These are phyloP conservation scores for Mrakia gelida DNA, from an alignment of 768 basidiomycete species.

Conservation along the genomic window DNA sequence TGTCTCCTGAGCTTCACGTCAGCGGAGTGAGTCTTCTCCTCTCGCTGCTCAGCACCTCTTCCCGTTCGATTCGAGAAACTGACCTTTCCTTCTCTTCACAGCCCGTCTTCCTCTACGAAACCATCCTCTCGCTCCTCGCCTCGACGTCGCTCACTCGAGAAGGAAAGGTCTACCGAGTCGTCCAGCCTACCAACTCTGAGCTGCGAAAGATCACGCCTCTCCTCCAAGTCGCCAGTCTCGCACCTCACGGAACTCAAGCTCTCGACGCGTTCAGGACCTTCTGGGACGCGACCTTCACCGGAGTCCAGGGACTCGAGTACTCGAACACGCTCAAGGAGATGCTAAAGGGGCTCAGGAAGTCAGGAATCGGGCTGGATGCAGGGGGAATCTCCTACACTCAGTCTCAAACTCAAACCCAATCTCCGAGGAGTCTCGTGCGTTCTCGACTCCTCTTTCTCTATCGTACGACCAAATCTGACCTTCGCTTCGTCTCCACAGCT, in stretches of 20 bases:
- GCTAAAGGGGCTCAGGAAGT: constrained; percentile 13
- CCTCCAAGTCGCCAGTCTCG: constrained; percentile 1
- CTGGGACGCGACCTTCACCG: constrained; percentile 25
- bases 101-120: constrained; percentile 20
- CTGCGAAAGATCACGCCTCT: constrained; percentile 14
- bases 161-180: constrained; percentile 20
- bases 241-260: constrained; percentile 10
- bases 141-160: constrained; percentile 1
- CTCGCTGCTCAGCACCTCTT: not conserved
- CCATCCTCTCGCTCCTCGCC: constrained; percentile 21
- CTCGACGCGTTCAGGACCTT: constrained; percentile 17
- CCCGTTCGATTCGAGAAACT: not conserved
- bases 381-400: not conserved
- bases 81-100: not conserved
- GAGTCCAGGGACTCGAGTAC: constrained; percentile 10
- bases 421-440: constrained; percentile 5
- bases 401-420: not conserved
- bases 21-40: not conserved
- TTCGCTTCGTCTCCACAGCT: not conserved
- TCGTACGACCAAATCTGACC: not conserved
- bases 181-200: not conserved
- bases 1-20: not conserved
- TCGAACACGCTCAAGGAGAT: constrained; percentile 16
- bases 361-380: constrained; percentile 8
- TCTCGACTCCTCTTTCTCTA: not conserved